Percentiles rank a stretch among this genome's conserved stretches.
Conservation (phyloP, 139 green algal species). For the Tetraselmis chui region DNA sequence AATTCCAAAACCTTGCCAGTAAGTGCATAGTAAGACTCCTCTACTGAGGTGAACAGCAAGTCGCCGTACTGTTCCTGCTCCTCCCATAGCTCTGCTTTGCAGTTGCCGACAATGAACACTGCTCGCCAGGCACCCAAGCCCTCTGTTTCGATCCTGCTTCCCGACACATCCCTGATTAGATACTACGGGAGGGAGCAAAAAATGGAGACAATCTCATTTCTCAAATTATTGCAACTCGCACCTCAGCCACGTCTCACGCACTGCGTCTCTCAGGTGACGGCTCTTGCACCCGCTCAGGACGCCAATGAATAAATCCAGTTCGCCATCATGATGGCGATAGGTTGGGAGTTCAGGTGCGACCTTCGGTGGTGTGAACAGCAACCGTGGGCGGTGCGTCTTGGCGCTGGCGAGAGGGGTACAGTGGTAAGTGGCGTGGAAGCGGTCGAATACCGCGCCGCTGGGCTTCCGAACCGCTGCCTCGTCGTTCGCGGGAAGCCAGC, state of each 20-base stretch:
- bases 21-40: not conserved
- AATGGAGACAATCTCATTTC: too few relatives aligned
- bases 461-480: not conserved
- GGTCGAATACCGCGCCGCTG: not conserved
- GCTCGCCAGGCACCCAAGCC: not conserved
- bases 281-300: not conserved
- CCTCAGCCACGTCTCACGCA: not conserved
- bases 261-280: not conserved
- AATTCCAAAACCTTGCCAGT: not conserved
- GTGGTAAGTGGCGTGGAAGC: not conserved
- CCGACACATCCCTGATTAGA: too few relatives aligned
- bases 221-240: not conserved
- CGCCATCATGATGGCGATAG: too few relatives aligned
- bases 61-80: not conserved
- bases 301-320: not conserved
- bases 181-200: too few relatives aligned
- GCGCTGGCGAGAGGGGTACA: not conserved
- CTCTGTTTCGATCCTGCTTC: not conserved
- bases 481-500: not conserved
- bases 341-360: not conserved
- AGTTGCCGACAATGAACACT: not conserved
- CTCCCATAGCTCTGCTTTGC: not conserved
- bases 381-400: not conserved
- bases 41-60: not conserved
- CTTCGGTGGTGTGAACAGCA: not conserved